phyloP scores from a whole-genome alignment of 345 rosid species.

The Camelina neglecta region DNA sequence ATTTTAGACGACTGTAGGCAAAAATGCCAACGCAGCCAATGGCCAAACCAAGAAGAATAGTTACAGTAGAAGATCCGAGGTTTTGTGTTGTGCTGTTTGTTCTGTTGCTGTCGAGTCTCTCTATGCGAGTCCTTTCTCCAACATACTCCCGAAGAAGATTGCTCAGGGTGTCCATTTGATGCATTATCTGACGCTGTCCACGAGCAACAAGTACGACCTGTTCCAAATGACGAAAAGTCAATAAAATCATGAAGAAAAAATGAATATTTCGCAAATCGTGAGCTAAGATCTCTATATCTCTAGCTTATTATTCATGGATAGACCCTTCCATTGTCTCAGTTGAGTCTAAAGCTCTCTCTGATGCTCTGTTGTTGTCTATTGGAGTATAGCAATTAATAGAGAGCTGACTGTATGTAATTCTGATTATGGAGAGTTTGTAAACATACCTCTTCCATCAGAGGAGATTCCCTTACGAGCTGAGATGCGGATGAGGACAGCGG shows the following conservation, averaged over 20 bases:
- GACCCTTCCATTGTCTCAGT: not conserved
- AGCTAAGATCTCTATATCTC: not conserved
- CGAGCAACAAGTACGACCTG: conserved; percentile 72
- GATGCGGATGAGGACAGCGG: conserved; percentile 81
- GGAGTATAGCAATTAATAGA: conserved; percentile 8
- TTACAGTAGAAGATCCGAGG: conserved; percentile 46
- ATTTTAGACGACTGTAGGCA: conserved; percentile 41
- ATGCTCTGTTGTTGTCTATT: conserved; percentile 7
- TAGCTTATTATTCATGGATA: not conserved
- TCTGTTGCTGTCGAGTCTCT: conserved; percentile 47
- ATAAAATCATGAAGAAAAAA: not conserved
- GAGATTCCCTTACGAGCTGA: conserved; percentile 82
- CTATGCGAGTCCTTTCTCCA: conserved; percentile 71
- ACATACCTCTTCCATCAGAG: conserved; percentile 91
- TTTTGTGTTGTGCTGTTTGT: conserved; percentile 46
- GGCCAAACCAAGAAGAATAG: conserved; percentile 67
- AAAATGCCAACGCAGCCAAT: conserved; percentile 65
- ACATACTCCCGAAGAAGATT: conserved; percentile 68
- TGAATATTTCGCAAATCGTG: not conserved
- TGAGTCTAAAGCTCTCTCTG: conserved; percentile 1
- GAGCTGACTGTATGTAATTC: not conserved
- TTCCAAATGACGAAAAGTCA: not conserved
- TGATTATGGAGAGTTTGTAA: conserved; percentile 18
- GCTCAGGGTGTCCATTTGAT: conserved; percentile 79
- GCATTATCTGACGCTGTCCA: conserved; percentile 90